Evolutionary conservation across 805 yeast genomes (phyloP).

Genomic region (Wickerhamomyces bovis): DNA sequence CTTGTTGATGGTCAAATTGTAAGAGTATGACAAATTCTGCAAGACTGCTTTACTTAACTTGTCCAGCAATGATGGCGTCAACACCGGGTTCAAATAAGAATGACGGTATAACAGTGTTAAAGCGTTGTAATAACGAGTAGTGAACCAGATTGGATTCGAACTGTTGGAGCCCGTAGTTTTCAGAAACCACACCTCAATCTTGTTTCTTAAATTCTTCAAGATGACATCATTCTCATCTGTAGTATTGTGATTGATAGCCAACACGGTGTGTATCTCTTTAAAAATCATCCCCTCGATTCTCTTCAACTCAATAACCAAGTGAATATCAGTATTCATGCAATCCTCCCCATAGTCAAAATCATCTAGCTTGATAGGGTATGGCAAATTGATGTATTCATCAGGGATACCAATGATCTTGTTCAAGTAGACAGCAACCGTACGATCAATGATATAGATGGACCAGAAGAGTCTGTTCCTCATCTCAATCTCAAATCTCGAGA

Average conservation of each 20-base stretch:
- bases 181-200: constrained; percentile 32
- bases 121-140: constrained; percentile 41
- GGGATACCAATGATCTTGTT: constrained; percentile 47
- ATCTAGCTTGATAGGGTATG: constrained; percentile 32
- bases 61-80: constrained; percentile 34
- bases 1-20: constrained; percentile 36
- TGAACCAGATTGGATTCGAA: constrained; percentile 25
- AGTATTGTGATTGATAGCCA: constrained; percentile 28
- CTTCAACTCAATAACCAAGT: constrained; percentile 39
- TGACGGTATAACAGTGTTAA: constrained; percentile 44
- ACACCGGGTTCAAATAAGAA: constrained; percentile 40
- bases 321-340: constrained; percentile 32
- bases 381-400: constrained; percentile 46
- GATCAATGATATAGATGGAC: constrained; percentile 43
- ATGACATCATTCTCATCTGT: constrained; percentile 6
- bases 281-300: constrained; percentile 44
- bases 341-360: constrained; percentile 32
- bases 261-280: constrained; percentile 40
- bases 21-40: constrained; percentile 40
- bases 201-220: constrained; percentile 10
- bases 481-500: constrained; percentile 26
- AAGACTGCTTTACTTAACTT: constrained; percentile 39
- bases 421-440: constrained; percentile 43
- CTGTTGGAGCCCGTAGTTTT: constrained; percentile 9
- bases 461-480: constrained; percentile 43